phyloP scores from a whole-genome alignment of 192 early-diverging fungal species.

The Linderina pennispora region DNA sequence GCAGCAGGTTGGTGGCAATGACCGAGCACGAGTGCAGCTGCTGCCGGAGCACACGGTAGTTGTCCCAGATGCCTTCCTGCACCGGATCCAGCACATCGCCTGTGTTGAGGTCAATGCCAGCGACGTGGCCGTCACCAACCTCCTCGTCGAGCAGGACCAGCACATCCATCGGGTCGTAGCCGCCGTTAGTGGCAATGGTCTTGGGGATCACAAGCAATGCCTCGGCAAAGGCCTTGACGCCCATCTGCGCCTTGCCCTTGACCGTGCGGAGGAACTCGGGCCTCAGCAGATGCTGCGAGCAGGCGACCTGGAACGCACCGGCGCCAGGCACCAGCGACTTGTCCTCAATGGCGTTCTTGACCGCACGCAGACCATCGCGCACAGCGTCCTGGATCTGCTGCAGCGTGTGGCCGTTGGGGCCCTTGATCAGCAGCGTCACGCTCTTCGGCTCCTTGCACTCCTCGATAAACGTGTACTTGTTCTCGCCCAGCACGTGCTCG shows the following conservation, averaged over 20 bases:
- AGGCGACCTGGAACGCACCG: conserved; percentile 93
- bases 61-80: conserved; percentile 95
- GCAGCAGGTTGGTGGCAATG: conserved; percentile 95
- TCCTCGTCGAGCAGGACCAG: conserved; percentile 93
- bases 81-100: conserved; percentile 91
- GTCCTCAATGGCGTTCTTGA: conserved; percentile 98
- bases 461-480: conserved; percentile 99
- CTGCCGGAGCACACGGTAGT: conserved; percentile 94
- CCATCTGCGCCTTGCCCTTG: conserved; percentile 93
- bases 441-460: conserved; percentile 86
- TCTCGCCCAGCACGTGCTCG: conserved; percentile 95
- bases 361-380: conserved; percentile 94
- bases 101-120: conserved; percentile 89
- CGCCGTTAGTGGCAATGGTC: conserved; percentile 90
- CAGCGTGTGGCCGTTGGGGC: conserved; percentile 89
- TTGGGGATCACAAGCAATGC: conserved; percentile 95
- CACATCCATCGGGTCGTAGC: conserved; percentile 94
- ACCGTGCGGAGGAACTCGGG: conserved; percentile 79
- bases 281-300: conserved; percentile 68
- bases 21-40: conserved; percentile 96
- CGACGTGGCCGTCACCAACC: conserved; percentile 81
- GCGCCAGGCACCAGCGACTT: conserved; percentile 83
- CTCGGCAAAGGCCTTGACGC: conserved; percentile 95
- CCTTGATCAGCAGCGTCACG: conserved; percentile 93
- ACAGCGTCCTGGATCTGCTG: conserved; percentile 96